A percentile compares a stretch with the other conserved stretches of the same genome.
These are phyloP conservation scores for Taphrina betulina DNA, from an alignment of 1,139 yeast genomes.

Conservation along the genomic window DNA sequence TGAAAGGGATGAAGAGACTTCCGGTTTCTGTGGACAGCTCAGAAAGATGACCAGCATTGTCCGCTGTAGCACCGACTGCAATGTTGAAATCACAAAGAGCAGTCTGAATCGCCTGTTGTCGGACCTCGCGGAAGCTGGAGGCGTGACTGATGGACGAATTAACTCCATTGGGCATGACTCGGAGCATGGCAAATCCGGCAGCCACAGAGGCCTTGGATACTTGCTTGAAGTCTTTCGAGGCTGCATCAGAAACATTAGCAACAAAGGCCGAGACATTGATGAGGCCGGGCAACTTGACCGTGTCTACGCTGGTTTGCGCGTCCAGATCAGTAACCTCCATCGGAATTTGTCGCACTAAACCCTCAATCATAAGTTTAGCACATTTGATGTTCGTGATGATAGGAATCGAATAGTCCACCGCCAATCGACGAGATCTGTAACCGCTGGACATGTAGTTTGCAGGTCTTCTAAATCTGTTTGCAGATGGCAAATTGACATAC, in stretches of 20 bases:
- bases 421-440: conserved; percentile 98
- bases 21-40: conserved; percentile 69
- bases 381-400: conserved; percentile 95
- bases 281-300: conserved; percentile 80
- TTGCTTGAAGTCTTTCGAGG: conserved; percentile 57
- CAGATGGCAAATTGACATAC: conserved; percentile 93
- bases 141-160: conserved; percentile 66
- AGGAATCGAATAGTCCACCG: conserved; percentile 97
- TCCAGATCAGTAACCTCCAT: conserved; percentile 75
- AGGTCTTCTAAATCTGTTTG: conserved; percentile 97
- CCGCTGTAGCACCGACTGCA: conserved; percentile 76
- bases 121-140: conserved; percentile 62
- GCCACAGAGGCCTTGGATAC: conserved; percentile 71
- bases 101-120: conserved; percentile 52
- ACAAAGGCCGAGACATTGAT: conserved; percentile 78
- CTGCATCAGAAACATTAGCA: conserved; percentile 58
- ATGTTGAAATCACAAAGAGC: conserved; percentile 81
- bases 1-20: conserved; percentile 77
- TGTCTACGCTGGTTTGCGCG: conserved; percentile 86
- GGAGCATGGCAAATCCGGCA: conserved; percentile 85
- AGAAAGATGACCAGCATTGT: conserved; percentile 62
- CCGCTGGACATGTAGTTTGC: conserved; percentile 97
- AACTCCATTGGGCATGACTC: conserved; percentile 71
- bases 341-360: conserved; percentile 68
- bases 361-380: conserved; percentile 94